These are phyloP conservation scores for Lactifluus piperatus DNA, from an alignment of 768 basidiomycete species.

Conservation along the genomic window DNA sequence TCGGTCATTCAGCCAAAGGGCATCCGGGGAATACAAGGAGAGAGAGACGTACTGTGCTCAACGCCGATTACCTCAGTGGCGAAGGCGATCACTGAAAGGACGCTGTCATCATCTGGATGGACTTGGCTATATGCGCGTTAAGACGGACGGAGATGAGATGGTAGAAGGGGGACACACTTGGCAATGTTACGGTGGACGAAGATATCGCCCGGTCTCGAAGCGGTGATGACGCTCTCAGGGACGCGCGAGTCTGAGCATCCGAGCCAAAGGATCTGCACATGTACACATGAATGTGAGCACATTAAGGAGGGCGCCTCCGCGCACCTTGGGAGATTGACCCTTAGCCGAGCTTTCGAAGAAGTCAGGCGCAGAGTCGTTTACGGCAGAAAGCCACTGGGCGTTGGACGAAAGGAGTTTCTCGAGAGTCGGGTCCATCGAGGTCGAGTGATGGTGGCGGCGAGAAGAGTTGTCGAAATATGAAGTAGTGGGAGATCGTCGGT, in stretches of 20 bases:
- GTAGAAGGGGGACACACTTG: constrained; percentile 39
- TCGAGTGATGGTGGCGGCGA: not conserved
- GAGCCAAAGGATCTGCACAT: constrained; percentile 61
- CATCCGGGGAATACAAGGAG: constrained; percentile 21
- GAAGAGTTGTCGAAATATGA: not conserved
- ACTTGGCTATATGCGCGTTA: constrained; percentile 48
- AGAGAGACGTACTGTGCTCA: constrained; percentile 55
- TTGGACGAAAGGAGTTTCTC: constrained; percentile 42
- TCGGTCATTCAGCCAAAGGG: not conserved
- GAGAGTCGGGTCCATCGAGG: constrained; percentile 20
- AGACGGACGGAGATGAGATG: not conserved
- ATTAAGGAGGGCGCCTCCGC: constrained; percentile 13
- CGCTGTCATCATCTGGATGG: constrained; percentile 60
- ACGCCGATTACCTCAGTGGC: constrained; percentile 65
- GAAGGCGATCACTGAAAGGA: constrained; percentile 62
- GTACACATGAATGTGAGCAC: not conserved
- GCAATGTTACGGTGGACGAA: constrained; percentile 86
- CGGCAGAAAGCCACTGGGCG: constrained; percentile 58
- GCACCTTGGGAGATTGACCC: constrained; percentile 61
- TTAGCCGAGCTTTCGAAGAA: constrained; percentile 56
- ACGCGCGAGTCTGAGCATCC: constrained; percentile 83
- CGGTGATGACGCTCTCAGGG: constrained; percentile 67
- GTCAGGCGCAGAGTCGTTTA: constrained; percentile 43
- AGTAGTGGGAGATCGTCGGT: not conserved
- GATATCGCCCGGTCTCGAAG: constrained; percentile 64